Conservation (phyloP, 306 rosid species). For the Fragaria ananassa region DNA sequence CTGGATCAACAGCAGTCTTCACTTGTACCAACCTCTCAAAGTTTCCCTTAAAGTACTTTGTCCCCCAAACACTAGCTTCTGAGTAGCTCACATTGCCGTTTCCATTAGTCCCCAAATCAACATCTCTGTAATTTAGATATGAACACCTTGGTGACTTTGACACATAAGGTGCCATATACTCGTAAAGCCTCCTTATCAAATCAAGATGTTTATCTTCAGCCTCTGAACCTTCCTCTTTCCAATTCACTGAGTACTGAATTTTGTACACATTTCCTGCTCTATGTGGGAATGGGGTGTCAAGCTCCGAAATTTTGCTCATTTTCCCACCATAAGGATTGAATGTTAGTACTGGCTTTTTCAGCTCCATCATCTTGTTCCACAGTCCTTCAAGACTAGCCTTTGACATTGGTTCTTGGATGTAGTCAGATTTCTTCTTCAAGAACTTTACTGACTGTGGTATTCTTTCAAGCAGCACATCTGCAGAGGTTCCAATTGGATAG, state of each 20-base stretch:
- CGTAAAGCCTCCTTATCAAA: constrained; percentile 39
- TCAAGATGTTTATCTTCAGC: constrained; percentile 28
- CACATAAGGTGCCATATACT: constrained; percentile 54
- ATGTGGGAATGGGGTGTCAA: constrained; percentile 42
- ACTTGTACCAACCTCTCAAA: constrained; percentile 8
- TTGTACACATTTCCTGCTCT: constrained; percentile 35
- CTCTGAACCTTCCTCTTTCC: constrained; percentile 41
- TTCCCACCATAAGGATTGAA: constrained; percentile 28
- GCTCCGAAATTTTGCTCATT: constrained; percentile 41
- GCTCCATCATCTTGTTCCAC: constrained; percentile 30
- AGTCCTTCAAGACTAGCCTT: constrained; percentile 44
- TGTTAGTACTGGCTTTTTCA: constrained; percentile 60
- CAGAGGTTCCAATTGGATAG: constrained; percentile 11
- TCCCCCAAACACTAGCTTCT: constrained; percentile 22
- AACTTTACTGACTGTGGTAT: not conserved
- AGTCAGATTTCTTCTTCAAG: constrained; percentile 47
- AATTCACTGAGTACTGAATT: constrained; percentile 11
- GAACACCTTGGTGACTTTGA: constrained; percentile 65
- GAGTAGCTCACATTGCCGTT: constrained; percentile 39
- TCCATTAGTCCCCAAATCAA: constrained; percentile 52
- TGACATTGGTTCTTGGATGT: constrained; percentile 25
- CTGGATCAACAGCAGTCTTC: constrained; percentile 19
- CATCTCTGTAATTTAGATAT: constrained; percentile 65
- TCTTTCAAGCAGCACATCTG: not conserved
- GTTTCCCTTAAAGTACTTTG: constrained; percentile 27